Conservation (phyloP, 2,329 filamentous ascomycete species). For the Nothomitra cinnamomea region DNA sequence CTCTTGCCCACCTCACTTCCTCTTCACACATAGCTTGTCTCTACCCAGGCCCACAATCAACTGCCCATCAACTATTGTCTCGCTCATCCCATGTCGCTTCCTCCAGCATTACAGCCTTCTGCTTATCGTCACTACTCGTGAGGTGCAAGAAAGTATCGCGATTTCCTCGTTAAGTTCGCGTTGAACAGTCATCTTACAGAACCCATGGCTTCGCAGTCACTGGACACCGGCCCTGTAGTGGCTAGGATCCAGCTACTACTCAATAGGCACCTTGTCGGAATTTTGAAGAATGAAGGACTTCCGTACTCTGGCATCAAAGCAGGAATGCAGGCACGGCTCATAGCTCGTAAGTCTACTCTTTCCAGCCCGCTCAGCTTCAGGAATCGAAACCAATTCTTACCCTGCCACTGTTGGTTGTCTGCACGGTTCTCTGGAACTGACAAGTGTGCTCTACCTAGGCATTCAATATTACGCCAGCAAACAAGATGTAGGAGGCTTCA, state of each 20-base stretch:
- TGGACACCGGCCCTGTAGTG: slow-evolving; percentile 25
- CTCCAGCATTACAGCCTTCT: background rate
- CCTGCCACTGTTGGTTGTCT: background rate
- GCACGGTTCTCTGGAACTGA: background rate
- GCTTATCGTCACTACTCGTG: background rate
- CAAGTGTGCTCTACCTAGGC: slow-evolving; percentile 1
- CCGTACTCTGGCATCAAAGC: slow-evolving; percentile 73
- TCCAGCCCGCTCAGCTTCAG: too few species aligned
- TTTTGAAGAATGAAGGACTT: slow-evolving; percentile 59
- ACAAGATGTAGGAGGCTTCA: slow-evolving; percentile 12
- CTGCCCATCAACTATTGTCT: background rate
- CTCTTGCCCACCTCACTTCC: background rate
- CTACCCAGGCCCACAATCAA: background rate
- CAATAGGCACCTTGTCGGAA: slow-evolving; percentile 53
- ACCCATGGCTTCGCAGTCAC: slow-evolving; percentile 22
- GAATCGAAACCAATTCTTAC: too few species aligned
- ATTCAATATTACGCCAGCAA: slow-evolving; percentile 12
- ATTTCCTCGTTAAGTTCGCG: background rate
- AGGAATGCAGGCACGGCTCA: slow-evolving; percentile 61
- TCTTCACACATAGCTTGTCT: background rate
- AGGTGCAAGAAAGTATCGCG: background rate
- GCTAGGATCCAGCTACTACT: slow-evolving; percentile 36
- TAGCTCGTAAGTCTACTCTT: slow-evolving; percentile 46
- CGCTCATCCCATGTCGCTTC: background rate
- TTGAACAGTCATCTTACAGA: slow-evolving; percentile 4